These are phyloP conservation scores for Lactifluus rugatus DNA, from an alignment of 768 basidiomycete species.

Conservation along the genomic window DNA sequence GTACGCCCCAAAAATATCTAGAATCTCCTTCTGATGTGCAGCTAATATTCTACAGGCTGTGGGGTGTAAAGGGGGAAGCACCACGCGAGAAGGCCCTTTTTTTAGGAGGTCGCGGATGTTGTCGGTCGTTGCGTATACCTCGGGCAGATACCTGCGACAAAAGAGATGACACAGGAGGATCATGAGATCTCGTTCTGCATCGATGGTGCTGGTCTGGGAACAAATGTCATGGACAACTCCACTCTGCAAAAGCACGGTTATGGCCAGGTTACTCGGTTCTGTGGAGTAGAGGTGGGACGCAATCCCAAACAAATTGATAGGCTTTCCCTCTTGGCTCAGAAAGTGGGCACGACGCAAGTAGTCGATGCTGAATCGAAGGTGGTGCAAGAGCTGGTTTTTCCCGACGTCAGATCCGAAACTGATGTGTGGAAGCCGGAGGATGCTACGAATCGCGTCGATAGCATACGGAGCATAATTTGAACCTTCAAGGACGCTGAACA, in stretches of 20 bases:
- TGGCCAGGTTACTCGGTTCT: constrained; percentile 62
- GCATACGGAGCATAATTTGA: constrained; percentile 43
- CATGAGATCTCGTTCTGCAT: constrained; percentile 43
- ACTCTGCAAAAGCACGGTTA: constrained; percentile 45
- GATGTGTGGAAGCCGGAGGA: constrained; percentile 50
- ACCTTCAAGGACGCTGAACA: constrained; percentile 57
- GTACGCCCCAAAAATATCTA: constrained; percentile 47
- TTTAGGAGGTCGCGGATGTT: constrained; percentile 29
- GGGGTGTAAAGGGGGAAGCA: constrained; percentile 41
- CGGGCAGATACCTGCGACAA: constrained; percentile 46
- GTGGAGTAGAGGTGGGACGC: constrained; percentile 52
- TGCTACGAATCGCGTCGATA: constrained; percentile 38
- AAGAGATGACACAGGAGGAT: constrained; percentile 56
- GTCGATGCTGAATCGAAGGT: constrained; percentile 61
- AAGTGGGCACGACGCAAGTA: constrained; percentile 52
- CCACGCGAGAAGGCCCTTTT: constrained; percentile 46
- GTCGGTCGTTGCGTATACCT: constrained; percentile 31
- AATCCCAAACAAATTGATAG: constrained; percentile 46
- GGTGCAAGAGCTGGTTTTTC: constrained; percentile 49
- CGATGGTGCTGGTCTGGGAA: constrained; percentile 27
- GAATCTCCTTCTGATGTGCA: constrained; percentile 40
- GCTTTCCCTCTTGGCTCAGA: constrained; percentile 43
- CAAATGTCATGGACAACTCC: constrained; percentile 55
- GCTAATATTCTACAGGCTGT: constrained; percentile 34
- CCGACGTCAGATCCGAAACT: constrained; percentile 48